phyloP scores from a whole-genome alignment of 2,329 filamentous ascomycete species.

The Colletotrichum echinochloae region DNA sequence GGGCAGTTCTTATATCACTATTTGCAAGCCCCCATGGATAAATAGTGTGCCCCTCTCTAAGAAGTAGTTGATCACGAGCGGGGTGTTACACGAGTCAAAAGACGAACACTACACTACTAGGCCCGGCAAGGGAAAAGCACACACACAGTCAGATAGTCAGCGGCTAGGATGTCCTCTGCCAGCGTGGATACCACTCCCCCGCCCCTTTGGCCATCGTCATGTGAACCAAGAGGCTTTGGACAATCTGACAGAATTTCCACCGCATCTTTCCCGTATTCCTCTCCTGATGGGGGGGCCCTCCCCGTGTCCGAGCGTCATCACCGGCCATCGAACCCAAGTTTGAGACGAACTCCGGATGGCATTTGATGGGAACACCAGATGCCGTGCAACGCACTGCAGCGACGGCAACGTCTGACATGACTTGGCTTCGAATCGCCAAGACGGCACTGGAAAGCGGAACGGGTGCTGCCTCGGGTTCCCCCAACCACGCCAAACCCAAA shows the following conservation, averaged over 20 bases:
- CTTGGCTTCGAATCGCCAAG: constrained; percentile 29
- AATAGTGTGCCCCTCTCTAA: background rate
- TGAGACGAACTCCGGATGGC: constrained; percentile 19
- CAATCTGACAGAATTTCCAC: constrained; percentile 8
- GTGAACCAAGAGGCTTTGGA: too few relatives aligned
- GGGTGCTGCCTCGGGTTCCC: background rate
- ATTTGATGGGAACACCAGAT: background rate
- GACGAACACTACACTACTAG: background rate
- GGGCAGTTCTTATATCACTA: constrained; percentile 25
- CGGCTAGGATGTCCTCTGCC: background rate
- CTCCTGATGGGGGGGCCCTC: background rate
- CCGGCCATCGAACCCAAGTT: background rate
- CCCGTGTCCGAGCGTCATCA: background rate
- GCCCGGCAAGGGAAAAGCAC: constrained; percentile 1
- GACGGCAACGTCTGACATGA: background rate
- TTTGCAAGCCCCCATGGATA: too few relatives aligned
- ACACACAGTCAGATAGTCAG: background rate
- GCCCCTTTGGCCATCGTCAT: background rate
- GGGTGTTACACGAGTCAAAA: constrained; percentile 33
- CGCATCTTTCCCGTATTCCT: background rate
- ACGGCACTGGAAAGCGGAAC: constrained; percentile 11
- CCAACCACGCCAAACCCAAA: too few relatives aligned
- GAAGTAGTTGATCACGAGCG: constrained; percentile 15
- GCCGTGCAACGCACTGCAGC: background rate
- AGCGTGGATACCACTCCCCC: background rate